Base-by-base conservation (phyloP, 192 early-diverging fungal species). In the Bifiguratus adelaidae region DNA sequence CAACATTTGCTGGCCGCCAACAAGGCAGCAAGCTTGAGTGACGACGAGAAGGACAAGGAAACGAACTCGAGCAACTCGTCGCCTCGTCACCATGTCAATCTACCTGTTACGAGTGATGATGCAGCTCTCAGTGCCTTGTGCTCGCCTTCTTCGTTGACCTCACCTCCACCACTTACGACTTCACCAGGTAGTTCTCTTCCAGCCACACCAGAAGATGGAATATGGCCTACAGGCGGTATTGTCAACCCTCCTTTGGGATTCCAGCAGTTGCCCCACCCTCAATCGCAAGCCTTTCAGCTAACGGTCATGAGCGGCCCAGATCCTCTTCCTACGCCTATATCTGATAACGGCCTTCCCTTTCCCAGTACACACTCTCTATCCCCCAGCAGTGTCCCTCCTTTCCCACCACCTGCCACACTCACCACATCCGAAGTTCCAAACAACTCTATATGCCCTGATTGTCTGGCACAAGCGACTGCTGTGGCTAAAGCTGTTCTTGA, bases 401-500 rank as follows among this genome's bases (percentile, higher is more conserved):
- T 54, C 18, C 41, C 54, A 3, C 42, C 43, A 24, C 42, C 51
- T 22, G 30, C 55, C 11, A 44, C 47, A n/a, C 15, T 53, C n/a
- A 24, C 44, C 18, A 11, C 43, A 27, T 55, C 57, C 13, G 56
- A 53, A 24, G 19, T 28, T 15, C 47, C 50, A 23, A 44, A 44
- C 18, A 62, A 48, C 51, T 61, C 47, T 55, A 65, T 63, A 24
- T 75, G 72, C 44, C 50, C 55, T 4, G 59, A 68, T 19, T 75
- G 72, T 41, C 56, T 75, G 8, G 46, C 60, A 12, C 61, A 71
- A 25, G 69, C 68, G 41, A 65, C 70, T 35, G 45, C 48, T 13
- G 65, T 68, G 5, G 61, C 72, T 20, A 54, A 65, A 7, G 68
- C 68, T 30, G 65, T 75, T 6, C 58, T 65, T 30, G 50, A 47